A percentile compares a stretch with the other conserved stretches of the same genome.
phyloP scores from a whole-genome alignment of 805 yeast genomes.

The Nakazawaea ernobii region DNA sequence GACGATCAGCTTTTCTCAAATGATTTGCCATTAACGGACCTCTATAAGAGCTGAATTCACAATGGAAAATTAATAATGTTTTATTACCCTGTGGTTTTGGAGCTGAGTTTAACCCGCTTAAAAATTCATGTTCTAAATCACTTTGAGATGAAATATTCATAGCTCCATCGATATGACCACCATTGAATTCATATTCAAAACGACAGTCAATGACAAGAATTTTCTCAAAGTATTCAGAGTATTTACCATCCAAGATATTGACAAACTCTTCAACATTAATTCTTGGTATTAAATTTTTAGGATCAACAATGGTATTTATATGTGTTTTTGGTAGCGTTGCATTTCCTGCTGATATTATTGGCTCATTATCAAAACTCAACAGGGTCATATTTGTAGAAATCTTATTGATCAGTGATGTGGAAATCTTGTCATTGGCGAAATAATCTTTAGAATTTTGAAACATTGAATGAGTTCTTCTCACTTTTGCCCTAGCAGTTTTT shows the following conservation, averaged over 20 bases:
- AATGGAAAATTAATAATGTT: slow-evolving; percentile 75
- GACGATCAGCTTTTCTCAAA: slow-evolving; percentile 77
- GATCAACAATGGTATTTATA: slow-evolving; percentile 36
- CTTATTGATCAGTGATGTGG: slow-evolving; percentile 10
- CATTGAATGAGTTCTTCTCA: slow-evolving; percentile 65
- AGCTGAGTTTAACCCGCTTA: slow-evolving; percentile 17
- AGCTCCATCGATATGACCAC: slow-evolving; percentile 89
- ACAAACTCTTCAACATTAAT: slow-evolving; percentile 55
- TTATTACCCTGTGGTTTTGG: slow-evolving; percentile 18
- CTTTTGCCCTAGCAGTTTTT: slow-evolving; percentile 28
- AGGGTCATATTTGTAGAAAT: slow-evolving; percentile 8
- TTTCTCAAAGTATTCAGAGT: slow-evolving; percentile 45
- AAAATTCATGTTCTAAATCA: slow-evolving; percentile 56
- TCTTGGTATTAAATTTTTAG: slow-evolving; percentile 64
- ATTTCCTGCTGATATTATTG: slow-evolving; percentile 11
- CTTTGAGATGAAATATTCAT: slow-evolving; percentile 67
- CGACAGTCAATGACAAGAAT: slow-evolving; percentile 77
- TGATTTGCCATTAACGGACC: slow-evolving; percentile 94
- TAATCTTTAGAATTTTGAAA: slow-evolving; percentile 33
- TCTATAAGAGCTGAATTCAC: slow-evolving; percentile 88
- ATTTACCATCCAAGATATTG: slow-evolving; percentile 50
- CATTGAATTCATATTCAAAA: slow-evolving; percentile 84
- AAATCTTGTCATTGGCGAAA: slow-evolving; percentile 1
- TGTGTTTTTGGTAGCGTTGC: slow-evolving; percentile 23
- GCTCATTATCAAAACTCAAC: slow-evolving; percentile 6